These are phyloP conservation scores for Fusarium sp. DNA, from an alignment of 2,329 filamentous ascomycete genomes.

Conservation along the genomic window DNA sequence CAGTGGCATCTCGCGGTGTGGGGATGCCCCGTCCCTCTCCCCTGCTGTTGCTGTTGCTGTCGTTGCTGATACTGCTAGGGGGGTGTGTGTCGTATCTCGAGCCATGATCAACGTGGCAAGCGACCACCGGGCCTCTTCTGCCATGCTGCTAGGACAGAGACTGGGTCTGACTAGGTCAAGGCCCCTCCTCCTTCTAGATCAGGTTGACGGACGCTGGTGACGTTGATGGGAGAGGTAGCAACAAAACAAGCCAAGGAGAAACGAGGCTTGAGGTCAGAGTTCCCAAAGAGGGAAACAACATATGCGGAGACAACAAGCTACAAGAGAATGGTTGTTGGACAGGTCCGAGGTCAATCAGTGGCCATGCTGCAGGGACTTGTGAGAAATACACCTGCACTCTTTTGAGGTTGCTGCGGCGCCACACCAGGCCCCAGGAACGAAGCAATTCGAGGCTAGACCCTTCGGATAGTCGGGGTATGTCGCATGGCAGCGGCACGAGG, in stretches of 20 bases:
- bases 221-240: background rate
- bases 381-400: conserved; percentile 21
- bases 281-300: conserved; percentile 2
- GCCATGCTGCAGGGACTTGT: conserved; percentile 43
- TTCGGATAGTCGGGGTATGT: conserved; percentile 38
- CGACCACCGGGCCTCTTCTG: conserved; percentile 34
- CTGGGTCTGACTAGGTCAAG: conserved; percentile 1
- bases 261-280: background rate
- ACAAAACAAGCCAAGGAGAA: background rate
- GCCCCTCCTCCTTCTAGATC: conserved; percentile 1
- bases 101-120: conserved; percentile 51
- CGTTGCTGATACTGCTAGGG: conserved; percentile 33
- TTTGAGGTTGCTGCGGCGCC: conserved; percentile 32
- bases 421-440: conserved; percentile 42
- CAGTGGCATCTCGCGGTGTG: conserved; percentile 41
- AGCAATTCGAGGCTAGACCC: conserved; percentile 24
- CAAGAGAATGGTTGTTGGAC: conserved; percentile 2
- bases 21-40: conserved; percentile 36
- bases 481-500: conserved; percentile 32
- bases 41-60: conserved; percentile 28
- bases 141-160: conserved; percentile 16
- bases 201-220: conserved; percentile 5
- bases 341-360: conserved; percentile 20
- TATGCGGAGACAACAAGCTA: background rate
- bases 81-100: conserved; percentile 37